Evolutionary conservation across 164 flowering plant genomes (phyloP).

Genomic region (Piper betle): DNA sequence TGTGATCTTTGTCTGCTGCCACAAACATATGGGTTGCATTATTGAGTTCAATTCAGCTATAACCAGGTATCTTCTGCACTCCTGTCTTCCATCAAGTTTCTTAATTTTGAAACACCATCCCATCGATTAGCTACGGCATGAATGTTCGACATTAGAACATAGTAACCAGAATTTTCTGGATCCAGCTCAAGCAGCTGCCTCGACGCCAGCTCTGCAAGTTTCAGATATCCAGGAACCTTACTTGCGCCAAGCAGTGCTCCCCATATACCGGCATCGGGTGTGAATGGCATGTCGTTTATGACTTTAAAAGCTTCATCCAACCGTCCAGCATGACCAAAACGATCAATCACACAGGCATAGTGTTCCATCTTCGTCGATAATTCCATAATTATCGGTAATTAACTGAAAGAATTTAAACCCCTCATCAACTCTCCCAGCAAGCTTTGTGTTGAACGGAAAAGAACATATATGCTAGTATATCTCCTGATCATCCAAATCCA

Average conservation of each 20-base stretch:
- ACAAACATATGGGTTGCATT: slow-evolving; percentile 1
- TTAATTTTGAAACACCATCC: slow-evolving; percentile 1
- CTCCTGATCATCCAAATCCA: slow-evolving; percentile 37
- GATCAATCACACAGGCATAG: slow-evolving; percentile 81
- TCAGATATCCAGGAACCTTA: not conserved
- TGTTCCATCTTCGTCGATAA: slow-evolving; percentile 66
- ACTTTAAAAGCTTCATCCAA: slow-evolving; percentile 41
- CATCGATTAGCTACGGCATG: not conserved
- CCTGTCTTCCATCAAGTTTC: slow-evolving; percentile 2
- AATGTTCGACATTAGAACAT: slow-evolving; percentile 5
- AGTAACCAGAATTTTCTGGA: slow-evolving; percentile 1
- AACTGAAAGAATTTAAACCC: slow-evolving; percentile 35
- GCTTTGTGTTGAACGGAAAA: slow-evolving; percentile 48
- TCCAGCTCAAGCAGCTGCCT: not conserved
- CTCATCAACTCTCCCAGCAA: slow-evolving; percentile 38
- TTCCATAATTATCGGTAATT: slow-evolving; percentile 44
- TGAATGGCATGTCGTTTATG: slow-evolving; percentile 41
- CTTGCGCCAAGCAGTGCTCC: slow-evolving; percentile 6
- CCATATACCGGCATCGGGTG: slow-evolving; percentile 3
- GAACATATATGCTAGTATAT: slow-evolving; percentile 38
- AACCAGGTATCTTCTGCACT: slow-evolving; percentile 1
- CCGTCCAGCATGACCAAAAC: slow-evolving; percentile 65
- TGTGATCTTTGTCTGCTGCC: not conserved
- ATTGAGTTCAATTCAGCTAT: slow-evolving; percentile 4
- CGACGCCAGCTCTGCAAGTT: slow-evolving; percentile 1